Evolutionary conservation across 495 filamentous ascomycete species (phyloP).

Genomic region (Talaromyces trachyspermus): DNA sequence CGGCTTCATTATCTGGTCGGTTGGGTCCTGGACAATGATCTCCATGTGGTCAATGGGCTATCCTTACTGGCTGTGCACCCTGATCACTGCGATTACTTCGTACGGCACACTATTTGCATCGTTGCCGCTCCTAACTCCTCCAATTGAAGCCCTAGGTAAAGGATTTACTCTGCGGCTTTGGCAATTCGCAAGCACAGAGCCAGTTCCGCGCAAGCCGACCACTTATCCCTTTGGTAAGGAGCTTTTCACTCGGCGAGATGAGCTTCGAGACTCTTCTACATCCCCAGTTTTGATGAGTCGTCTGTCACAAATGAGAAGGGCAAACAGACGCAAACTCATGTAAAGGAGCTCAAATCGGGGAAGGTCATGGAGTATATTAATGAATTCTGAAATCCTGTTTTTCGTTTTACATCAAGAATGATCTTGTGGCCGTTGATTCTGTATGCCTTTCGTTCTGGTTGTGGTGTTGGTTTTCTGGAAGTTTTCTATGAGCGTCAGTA

Average conservation of each 20-base stretch:
- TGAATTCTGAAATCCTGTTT: background rate
- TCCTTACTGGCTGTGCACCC: constrained; percentile 9
- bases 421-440: too few relatives aligned
- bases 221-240: constrained; percentile 7
- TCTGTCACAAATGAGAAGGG: background rate
- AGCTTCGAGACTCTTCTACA: background rate
- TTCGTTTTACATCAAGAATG: too few relatives aligned
- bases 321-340: background rate
- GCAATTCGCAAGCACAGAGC: constrained; percentile 5
- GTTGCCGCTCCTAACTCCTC: constrained; percentile 6
- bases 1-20: constrained; percentile 31
- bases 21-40: constrained; percentile 10
- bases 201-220: constrained; percentile 2
- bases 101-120: constrained; percentile 6
- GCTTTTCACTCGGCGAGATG: background rate
- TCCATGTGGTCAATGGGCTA: constrained; percentile 3
- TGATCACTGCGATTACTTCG: constrained; percentile 3
- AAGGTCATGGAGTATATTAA: background rate
- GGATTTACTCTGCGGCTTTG: constrained; percentile 6
- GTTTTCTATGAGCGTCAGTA: too few relatives aligned
- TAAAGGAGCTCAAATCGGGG: background rate
- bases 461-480: too few relatives aligned
- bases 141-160: constrained; percentile 9
- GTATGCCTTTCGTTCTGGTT: too few relatives aligned
- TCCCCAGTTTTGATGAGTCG: background rate